Evolutionary conservation across 176 grass and related monocot genomes (phyloP).

Genomic region (Raddia distichophylla): DNA sequence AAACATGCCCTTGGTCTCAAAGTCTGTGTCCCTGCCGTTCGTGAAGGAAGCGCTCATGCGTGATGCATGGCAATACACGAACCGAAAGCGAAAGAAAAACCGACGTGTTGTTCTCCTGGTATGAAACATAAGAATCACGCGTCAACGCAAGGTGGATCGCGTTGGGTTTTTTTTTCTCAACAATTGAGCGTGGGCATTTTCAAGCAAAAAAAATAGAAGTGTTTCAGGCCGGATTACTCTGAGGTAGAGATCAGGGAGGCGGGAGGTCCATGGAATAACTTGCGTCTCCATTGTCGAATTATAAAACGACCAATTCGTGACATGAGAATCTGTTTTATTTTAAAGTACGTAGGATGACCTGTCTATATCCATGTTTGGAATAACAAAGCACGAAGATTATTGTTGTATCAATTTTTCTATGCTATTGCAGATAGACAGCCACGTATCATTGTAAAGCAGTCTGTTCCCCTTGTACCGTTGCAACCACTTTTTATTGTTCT

Average conservation of each 20-base stretch:
- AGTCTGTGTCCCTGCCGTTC: conserved; percentile 25
- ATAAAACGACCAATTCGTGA: background rate
- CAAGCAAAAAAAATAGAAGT: background rate
- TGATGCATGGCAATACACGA: background rate
- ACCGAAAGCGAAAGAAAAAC: background rate
- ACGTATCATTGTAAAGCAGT: too few relatives aligned
- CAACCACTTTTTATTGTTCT: too few relatives aligned
- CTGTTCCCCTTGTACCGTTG: too few relatives aligned
- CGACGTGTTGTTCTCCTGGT: background rate
- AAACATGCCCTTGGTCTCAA: background rate
- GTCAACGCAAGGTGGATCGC: conserved; percentile 24
- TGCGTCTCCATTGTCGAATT: background rate
- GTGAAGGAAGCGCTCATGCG: background rate
- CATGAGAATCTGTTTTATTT: background rate
- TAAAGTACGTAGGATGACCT: background rate
- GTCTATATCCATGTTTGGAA: background rate
- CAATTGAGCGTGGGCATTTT: background rate
- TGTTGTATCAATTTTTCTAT: too few relatives aligned
- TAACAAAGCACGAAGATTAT: background rate
- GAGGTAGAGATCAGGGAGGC: background rate
- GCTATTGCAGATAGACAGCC: too few relatives aligned
- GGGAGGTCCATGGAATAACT: background rate
- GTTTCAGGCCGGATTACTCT: background rate
- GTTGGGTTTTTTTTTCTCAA: too few relatives aligned
- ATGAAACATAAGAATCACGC: conserved; percentile 21